Conservation (phyloP, 2,329 filamentous ascomycete species). For the Talaromyces albobiverticillius region DNA sequence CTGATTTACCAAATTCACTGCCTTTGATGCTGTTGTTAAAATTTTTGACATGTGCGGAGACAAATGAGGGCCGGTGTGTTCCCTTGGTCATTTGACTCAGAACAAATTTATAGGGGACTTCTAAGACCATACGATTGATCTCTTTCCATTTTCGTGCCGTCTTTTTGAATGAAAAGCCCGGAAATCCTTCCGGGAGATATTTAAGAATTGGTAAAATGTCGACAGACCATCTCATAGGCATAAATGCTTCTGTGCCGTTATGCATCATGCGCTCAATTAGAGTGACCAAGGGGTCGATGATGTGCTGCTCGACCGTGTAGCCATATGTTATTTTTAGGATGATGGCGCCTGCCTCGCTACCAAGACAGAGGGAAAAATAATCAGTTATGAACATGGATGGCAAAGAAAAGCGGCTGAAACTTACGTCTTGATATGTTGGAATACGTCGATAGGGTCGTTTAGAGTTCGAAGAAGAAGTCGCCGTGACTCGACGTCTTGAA, state of each 20-base stretch:
- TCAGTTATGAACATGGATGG: too few relatives aligned
- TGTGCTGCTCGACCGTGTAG: constrained; percentile 25
- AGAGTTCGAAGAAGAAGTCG: constrained; percentile 44
- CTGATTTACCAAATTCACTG: constrained; percentile 27
- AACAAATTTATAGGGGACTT: constrained; percentile 43
- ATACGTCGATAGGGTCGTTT: constrained; percentile 34
- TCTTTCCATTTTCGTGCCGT: constrained; percentile 37
- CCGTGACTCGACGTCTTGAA: constrained; percentile 45
- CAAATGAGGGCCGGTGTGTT: constrained; percentile 31
- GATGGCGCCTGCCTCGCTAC: constrained; percentile 34
- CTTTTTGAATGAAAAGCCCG: constrained; percentile 19
- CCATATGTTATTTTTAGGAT: constrained; percentile 43
- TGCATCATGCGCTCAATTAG: constrained; percentile 1
- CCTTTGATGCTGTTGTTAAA: too few relatives aligned
- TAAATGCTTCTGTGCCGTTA: background rate
- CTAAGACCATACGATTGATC: constrained; percentile 26
- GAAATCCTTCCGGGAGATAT: background rate
- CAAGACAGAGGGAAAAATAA: too few relatives aligned
- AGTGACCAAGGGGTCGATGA: constrained; percentile 18
- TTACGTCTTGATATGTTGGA: constrained; percentile 42
- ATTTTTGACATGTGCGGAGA: too few relatives aligned
- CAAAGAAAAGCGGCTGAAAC: too few relatives aligned
- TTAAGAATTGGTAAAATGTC: background rate
- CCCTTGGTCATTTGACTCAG: constrained; percentile 34
- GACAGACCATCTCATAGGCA: constrained; percentile 16